Base-by-base conservation (phyloP, 208 protist genomes). In the Vickermania spadyakhi region DNA sequence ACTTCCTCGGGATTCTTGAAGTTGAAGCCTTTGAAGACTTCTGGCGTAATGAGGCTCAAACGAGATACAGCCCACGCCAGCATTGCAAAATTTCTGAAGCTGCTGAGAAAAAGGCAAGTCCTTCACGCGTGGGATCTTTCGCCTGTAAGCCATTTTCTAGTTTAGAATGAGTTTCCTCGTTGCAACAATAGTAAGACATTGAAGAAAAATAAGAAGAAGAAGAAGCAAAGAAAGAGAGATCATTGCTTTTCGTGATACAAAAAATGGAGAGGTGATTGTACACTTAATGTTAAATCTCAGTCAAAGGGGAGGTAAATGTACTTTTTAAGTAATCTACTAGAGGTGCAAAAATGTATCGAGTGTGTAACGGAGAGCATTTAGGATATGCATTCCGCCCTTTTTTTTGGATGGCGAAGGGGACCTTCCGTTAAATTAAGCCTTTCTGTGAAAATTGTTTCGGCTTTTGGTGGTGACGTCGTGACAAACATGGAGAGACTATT, bases 21-120 rank as follows among this genome's bases (percentile, higher is more conserved):
- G 60, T 42, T 85, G 65, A 25, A 91, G 54, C 1, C 71, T 66
- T 5, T 88, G 56, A 25, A 95, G 61, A n/a, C 65, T 59, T 41
- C 86, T 68, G 21, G 83, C 72, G 71, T 95, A 86, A 72, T 92
- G 83, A n/a, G 69, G 63, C 52, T 95, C 84, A 68, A 95, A 95
- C n/a, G 75, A 64, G 27, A 85, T 45, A 27, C 62, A 62, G 27
- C 73, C 66, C 11, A 72, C 58, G 13, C 36, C 61, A 5, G 62
- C 61, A 67, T 92, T 95, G 30, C 74, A 81, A 1, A 91, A 51
- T 31, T 80, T 77, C 13, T 72, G 63, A 7, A 95, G 72, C 60
- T 84, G 79, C 52, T 86, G 81, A 18, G 68, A 31, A 0, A 69
- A 61, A 11, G 75, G 77, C 31, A 94, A 59, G 22, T 73, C 54